phyloP scores from a whole-genome alignment of 2,329 filamentous ascomycete genomes.

The Botrytis elliptica region DNA sequence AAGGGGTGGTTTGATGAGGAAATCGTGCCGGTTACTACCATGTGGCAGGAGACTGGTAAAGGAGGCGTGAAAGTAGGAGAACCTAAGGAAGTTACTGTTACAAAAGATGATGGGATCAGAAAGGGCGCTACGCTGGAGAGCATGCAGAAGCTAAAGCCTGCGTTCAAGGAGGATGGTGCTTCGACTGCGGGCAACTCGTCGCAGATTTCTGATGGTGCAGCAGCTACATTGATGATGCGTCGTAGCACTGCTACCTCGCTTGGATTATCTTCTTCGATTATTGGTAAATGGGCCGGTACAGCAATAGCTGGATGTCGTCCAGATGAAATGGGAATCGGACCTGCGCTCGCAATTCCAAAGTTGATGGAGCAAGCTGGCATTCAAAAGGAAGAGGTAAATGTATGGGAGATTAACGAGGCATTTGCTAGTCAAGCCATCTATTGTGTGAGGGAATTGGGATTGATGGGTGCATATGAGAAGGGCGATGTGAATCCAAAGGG shows the following conservation, averaged over 20 bases:
- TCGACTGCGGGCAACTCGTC: slow-evolving; percentile 84
- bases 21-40: slow-evolving; percentile 76
- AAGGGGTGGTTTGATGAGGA: slow-evolving; percentile 72
- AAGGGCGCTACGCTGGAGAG: slow-evolving; percentile 65
- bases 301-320: slow-evolving; percentile 75
- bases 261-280: slow-evolving; percentile 66
- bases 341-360: slow-evolving; percentile 81
- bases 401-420: slow-evolving; percentile 94
- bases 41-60: slow-evolving; percentile 63
- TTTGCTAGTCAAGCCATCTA: slow-evolving; percentile 67
- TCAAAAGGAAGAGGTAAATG: slow-evolving; percentile 64
- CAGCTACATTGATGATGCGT: slow-evolving; percentile 80
- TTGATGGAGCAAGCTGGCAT: slow-evolving; percentile 70
- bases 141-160: slow-evolving; percentile 78
- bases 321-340: slow-evolving; percentile 93
- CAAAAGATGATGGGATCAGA: slow-evolving; percentile 80
- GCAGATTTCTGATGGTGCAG: slow-evolving; percentile 86
- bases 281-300: slow-evolving; percentile 80
- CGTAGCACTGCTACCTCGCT: slow-evolving; percentile 74
- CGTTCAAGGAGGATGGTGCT: slow-evolving; percentile 71
- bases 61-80: slow-evolving; percentile 55
- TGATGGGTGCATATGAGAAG: slow-evolving; percentile 60
- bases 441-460: slow-evolving; percentile 67
- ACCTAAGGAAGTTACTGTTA: slow-evolving; percentile 63
- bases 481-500: slow-evolving; percentile 86